A percentile compares a stretch with the other conserved stretches of the same genome.
Evolutionary conservation across 495 filamentous ascomycete genomes (phyloP).

Genomic region (Rostrohypoxylon terebratum): DNA sequence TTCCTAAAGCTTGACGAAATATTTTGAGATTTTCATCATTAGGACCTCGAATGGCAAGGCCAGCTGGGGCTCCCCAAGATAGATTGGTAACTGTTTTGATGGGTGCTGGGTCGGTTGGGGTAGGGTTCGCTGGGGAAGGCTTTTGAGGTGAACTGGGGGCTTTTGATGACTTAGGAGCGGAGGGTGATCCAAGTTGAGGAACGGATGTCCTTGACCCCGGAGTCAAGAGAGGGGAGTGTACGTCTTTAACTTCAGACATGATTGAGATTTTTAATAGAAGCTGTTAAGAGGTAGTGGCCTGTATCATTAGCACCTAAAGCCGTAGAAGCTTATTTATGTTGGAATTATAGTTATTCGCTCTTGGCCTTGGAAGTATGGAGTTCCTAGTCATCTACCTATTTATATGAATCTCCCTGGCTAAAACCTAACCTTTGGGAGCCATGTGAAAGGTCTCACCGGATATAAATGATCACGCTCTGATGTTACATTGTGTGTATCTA

Average conservation of each 20-base stretch:
- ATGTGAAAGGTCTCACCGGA: constrained; percentile 16
- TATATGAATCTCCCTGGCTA: neutral
- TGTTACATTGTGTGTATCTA: constrained; percentile 25
- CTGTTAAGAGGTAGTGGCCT: neutral
- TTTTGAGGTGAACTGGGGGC: constrained; percentile 31
- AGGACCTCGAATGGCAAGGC: constrained; percentile 51
- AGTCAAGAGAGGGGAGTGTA: constrained; percentile 37
- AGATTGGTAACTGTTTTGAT: constrained; percentile 37
- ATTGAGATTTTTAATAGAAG: neutral
- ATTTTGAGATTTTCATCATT: constrained; percentile 62
- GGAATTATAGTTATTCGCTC: neutral
- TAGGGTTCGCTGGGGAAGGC: constrained; percentile 13
- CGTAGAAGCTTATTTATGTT: neutral
- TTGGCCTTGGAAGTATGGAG: neutral
- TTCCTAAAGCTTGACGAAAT: constrained; percentile 58
- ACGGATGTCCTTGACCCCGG: constrained; percentile 25
- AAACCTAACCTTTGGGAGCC: neutral
- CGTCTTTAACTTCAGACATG: constrained; percentile 41
- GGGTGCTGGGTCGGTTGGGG: constrained; percentile 20
- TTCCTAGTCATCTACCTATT: constrained; percentile 18
- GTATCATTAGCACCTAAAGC: neutral
- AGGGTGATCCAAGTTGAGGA: constrained; percentile 30
- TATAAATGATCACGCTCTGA: constrained; percentile 21
- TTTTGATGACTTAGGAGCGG: constrained; percentile 23
- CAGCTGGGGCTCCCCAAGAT: constrained; percentile 56